These are phyloP conservation scores for Ophiostoma himal-ulmi DNA, from an alignment of 2,329 filamentous ascomycete species.

Conservation along the genomic window DNA sequence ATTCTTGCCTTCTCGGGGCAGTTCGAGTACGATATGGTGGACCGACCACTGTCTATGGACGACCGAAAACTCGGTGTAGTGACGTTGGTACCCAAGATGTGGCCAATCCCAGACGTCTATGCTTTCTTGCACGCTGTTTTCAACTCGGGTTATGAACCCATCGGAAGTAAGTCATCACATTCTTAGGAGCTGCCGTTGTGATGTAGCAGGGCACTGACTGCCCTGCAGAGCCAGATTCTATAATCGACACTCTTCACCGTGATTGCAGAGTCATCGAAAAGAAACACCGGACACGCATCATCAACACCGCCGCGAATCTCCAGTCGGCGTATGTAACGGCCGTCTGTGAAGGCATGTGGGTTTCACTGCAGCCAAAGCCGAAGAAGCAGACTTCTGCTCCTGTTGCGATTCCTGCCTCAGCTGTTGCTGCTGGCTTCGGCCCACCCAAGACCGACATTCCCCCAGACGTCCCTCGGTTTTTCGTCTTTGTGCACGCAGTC, in stretches of 20 bases:
- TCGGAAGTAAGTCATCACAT: not conserved
- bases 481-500: conserved; percentile 1
- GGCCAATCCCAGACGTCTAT: conserved; percentile 22
- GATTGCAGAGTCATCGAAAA: not conserved
- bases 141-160: conserved; percentile 12
- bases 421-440: not conserved
- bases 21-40: not conserved
- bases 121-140: conserved; percentile 22
- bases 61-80: not conserved
- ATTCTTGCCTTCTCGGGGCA: conserved; percentile 6
- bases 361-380: not conserved
- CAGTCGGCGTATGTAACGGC: not conserved
- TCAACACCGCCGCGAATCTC: not conserved
- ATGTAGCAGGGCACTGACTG: not conserved
- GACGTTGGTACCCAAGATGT: conserved; percentile 9
- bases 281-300: not conserved
- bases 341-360: conserved; percentile 1
- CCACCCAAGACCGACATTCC: not conserved
- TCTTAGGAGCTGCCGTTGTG: not conserved
- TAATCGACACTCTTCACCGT: not conserved
- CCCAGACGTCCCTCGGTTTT: not conserved
- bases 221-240: not conserved
- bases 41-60: not conserved
- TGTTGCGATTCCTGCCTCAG: not conserved
- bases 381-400: not conserved